Evolutionary conservation across 371 early-diverging fungal genomes (phyloP), one percentile per base, ranked within the genome.

Genomic region (Saksenaea oblongispora): DNA sequence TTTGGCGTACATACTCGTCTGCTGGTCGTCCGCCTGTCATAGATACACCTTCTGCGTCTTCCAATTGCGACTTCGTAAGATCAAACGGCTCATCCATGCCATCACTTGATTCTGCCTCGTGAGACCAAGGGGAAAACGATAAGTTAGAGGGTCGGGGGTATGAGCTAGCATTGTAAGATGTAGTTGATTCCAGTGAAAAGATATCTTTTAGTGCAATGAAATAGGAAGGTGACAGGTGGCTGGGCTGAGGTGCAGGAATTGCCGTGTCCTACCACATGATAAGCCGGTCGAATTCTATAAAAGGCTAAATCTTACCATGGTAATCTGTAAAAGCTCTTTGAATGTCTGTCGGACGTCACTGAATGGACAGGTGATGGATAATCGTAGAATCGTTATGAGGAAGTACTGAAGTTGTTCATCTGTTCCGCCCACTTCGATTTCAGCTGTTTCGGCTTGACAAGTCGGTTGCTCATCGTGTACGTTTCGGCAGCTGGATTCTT

Each of bases 191-290:
- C 22, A 82, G 65, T 9, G 84, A 79, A 36, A 80, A 76, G 14
- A 82, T 72, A 63, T 81, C 82, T 36, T 66, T 44, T 17, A 73
- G 24, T 7, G 80, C 65, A 47, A 89, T 86, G 44, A 85, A 89
- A 60, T 77, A 81, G 5, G 89, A 89, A 26, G 89, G 88, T 28
- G 87, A 85, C 5, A 73, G 69, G 42, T 86, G 77, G 54, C 77
- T 73, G 26, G 84, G 78, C 65, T 64, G 70, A 39, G 88, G 88
- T 37, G 84, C 75, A n/a, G 76, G 74, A 34, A 84, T 73, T 41
- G 62, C 65, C 8, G 73, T 53, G 71, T 82, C 74, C 68, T 72
- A 65, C 44, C 51, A 56, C 24, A 56, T 34, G 31, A 62, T 15
- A 54, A 62, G 57, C 42, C 17, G 34, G 17, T 59, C 34, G 34